These are phyloP conservation scores for Ustilago crameri DNA, from an alignment of 1,284 basidiomycete genomes.

Conservation along the genomic window DNA sequence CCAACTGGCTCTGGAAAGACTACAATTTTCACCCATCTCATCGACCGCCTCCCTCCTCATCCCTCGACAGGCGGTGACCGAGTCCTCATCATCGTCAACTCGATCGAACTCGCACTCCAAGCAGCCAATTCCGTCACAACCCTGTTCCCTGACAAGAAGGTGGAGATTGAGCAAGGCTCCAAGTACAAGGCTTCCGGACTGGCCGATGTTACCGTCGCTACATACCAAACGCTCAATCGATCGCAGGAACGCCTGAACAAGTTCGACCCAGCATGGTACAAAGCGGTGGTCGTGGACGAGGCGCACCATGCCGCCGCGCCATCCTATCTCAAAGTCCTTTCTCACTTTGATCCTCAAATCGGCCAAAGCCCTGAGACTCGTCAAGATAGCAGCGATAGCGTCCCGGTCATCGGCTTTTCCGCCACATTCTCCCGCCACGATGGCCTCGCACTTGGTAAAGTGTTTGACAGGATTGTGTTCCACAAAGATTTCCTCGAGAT, in stretches of 20 bases:
- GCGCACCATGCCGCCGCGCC: slow-evolving; percentile 94
- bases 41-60: slow-evolving; percentile 40
- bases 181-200: slow-evolving; percentile 80
- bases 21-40: slow-evolving; percentile 76
- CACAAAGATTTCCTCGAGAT: slow-evolving; percentile 90
- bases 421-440: slow-evolving; percentile 95
- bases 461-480: slow-evolving; percentile 92
- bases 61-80: slow-evolving; percentile 66
- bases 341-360: slow-evolving; percentile 75
- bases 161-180: slow-evolving; percentile 91
- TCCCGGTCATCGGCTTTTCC: slow-evolving; percentile 93
- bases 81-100: slow-evolving; percentile 86
- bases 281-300: slow-evolving; percentile 78
- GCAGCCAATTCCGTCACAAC: slow-evolving; percentile 79
- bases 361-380: slow-evolving; percentile 7
- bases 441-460: slow-evolving; percentile 84
- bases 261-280: slow-evolving; percentile 79
- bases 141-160: slow-evolving; percentile 78
- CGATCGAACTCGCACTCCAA: slow-evolving; percentile 87
- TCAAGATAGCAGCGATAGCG: not conserved
- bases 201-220: slow-evolving; percentile 90
- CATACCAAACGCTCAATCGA: slow-evolving; percentile 85
- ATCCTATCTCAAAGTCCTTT: slow-evolving; percentile 82
- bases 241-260: slow-evolving; percentile 76
- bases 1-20: slow-evolving; percentile 90